A percentile compares a stretch with the other conserved stretches of the same genome.
Evolutionary conservation across 2,329 filamentous ascomycete species (phyloP).

Genomic region (Epichloe coenophiala): DNA sequence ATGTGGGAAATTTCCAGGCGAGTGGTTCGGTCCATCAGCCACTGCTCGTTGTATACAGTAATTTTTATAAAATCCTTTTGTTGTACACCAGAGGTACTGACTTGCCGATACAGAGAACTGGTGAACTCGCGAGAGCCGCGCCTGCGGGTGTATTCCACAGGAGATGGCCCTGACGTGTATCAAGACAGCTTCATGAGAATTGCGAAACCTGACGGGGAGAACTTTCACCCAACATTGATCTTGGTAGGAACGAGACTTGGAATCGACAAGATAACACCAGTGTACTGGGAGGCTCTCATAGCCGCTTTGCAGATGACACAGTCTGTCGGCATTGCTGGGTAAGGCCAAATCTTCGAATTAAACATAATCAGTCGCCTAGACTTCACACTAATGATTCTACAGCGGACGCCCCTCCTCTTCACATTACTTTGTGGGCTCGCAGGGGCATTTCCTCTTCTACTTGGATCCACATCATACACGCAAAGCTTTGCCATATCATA

Average conservation of each 20-base stretch:
- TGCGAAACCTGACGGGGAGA: conserved; percentile 51
- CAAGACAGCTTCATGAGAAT: conserved; percentile 74
- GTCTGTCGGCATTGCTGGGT: conserved; percentile 94
- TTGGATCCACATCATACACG: conserved; percentile 86
- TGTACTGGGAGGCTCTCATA: conserved; percentile 91
- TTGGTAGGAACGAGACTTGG: conserved; percentile 80
- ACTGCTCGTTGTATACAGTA: conserved; percentile 90
- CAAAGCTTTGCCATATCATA: conserved; percentile 52
- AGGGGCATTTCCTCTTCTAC: conserved; percentile 75
- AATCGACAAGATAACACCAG: conserved; percentile 85
- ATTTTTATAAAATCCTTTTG: conserved; percentile 17
- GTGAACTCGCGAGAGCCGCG: conserved; percentile 50
- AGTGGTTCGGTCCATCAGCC: conserved; percentile 98
- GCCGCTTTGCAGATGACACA: conserved; percentile 74
- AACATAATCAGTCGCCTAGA: neutral
- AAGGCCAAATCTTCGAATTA: conserved; percentile 17
- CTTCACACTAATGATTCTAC: neutral
- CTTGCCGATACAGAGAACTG: conserved; percentile 46
- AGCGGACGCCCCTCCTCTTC: conserved; percentile 88
- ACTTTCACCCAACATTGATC: conserved; percentile 74
- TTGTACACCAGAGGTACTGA: neutral
- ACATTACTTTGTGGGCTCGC: conserved; percentile 46
- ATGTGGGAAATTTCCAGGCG: conserved; percentile 88
- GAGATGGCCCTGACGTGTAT: conserved; percentile 84
- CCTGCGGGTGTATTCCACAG: conserved; percentile 76